Evolutionary conservation across 1,139 yeast genomes (phyloP).

Genomic region (Zygosaccharomyces sapae): DNA sequence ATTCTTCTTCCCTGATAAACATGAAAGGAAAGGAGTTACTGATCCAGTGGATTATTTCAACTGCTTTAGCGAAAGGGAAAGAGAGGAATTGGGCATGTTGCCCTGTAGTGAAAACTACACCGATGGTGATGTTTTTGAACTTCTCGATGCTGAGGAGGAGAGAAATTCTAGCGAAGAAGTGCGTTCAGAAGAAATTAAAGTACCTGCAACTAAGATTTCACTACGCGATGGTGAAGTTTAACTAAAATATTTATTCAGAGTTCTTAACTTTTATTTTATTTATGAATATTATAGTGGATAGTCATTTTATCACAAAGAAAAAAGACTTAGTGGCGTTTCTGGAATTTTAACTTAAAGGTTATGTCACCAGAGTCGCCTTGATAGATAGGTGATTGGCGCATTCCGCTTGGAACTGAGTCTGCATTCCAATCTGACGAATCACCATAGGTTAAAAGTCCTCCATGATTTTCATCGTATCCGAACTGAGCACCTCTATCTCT

Average conservation of each 20-base stretch:
- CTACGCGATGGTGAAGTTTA: not conserved
- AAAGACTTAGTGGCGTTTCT: conserved; percentile 10
- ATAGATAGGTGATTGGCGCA: conserved; percentile 50
- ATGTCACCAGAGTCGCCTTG: conserved; percentile 46
- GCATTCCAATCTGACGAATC: conserved; percentile 67
- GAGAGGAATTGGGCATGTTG: conserved; percentile 17
- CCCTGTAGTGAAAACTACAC: conserved; percentile 6
- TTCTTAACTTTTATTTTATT: not conserved
- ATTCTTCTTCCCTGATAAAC: conserved; percentile 14
- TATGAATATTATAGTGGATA: not conserved
- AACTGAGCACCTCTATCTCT: conserved; percentile 50
- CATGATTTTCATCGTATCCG: conserved; percentile 43
- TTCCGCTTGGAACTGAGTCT: conserved; percentile 45
- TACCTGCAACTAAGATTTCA: not conserved
- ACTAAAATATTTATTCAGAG: not conserved
- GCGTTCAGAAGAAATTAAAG: not conserved
- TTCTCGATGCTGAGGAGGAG: conserved; percentile 9
- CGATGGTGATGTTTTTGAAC: conserved; percentile 7
- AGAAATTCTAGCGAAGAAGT: too few species aligned
- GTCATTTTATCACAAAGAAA: too few species aligned
- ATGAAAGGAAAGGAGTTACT: conserved; percentile 18
- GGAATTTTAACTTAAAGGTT: conserved; percentile 43
- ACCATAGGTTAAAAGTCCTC: conserved; percentile 54
- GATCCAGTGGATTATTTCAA: conserved; percentile 27
- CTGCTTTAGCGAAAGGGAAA: conserved; percentile 24